Conservation (phyloP, 2,329 filamentous ascomycete genomes). For the Diaporthe citrichinensis region DNA sequence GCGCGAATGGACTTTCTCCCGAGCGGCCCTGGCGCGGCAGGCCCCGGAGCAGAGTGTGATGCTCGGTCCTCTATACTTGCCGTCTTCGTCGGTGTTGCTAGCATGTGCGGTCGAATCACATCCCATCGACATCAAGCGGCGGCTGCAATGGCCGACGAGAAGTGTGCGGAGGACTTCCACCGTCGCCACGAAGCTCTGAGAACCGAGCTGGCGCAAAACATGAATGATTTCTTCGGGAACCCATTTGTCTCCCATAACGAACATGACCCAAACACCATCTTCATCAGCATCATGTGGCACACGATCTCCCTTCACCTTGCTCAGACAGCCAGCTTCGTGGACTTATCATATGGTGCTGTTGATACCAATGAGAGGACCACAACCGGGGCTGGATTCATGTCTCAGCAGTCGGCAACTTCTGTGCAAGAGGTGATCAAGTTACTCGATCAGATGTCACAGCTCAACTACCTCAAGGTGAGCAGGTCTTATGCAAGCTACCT, state of each 20-base stretch:
- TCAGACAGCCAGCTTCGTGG: neutral
- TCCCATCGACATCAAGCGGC: slow-evolving; percentile 3
- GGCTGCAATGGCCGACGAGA: neutral
- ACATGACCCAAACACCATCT: neutral
- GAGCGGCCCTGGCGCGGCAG: no score
- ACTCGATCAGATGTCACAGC: slow-evolving; percentile 10
- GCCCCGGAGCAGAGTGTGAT: neutral
- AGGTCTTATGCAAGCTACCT: neutral
- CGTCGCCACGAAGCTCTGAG: neutral
- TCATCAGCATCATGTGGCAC: slow-evolving; percentile 6
- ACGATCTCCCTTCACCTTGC: neutral
- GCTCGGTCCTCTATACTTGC: neutral
- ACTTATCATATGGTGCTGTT: neutral
- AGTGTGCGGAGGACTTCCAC: neutral
- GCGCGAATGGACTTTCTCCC: neutral
- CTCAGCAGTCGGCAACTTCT: neutral
- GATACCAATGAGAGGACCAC: neutral
- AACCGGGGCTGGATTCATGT: neutral
- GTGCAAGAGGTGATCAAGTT: neutral
- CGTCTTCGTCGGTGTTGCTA: neutral
- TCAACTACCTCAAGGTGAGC: neutral
- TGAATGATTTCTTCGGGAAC: neutral
- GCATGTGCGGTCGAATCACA: slow-evolving; percentile 20
- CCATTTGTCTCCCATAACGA: neutral
- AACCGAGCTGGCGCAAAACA: neutral